These are phyloP conservation scores for Draba incana DNA, from an alignment of 345 rosid species.

Conservation along the genomic window DNA sequence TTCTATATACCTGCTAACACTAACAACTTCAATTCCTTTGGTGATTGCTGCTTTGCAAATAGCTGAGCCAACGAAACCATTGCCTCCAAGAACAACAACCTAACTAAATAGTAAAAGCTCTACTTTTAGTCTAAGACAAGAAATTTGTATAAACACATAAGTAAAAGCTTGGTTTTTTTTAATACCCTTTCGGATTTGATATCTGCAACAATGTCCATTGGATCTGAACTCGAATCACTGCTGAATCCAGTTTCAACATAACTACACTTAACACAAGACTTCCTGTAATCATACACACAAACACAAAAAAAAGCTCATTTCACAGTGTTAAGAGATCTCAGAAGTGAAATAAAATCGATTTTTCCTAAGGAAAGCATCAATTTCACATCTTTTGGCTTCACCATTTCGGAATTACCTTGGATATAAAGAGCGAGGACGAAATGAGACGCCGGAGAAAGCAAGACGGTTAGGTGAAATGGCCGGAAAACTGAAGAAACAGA, in stretches of 20 bases:
- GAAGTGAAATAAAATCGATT: no score
- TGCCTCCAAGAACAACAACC: constrained; percentile 61
- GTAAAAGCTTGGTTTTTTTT: neutral
- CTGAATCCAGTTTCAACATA: constrained; percentile 55
- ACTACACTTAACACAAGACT: constrained; percentile 62
- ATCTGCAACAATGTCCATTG: constrained; percentile 85
- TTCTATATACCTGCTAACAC: no score
- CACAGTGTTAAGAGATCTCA: neutral
- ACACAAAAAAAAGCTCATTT: neutral
- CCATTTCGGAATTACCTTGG: no score
- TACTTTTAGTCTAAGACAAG: constrained; percentile 15
- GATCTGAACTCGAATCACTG: constrained; percentile 50
- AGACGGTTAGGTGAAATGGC: no score
- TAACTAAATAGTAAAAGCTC: constrained; percentile 40
- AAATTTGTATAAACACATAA: constrained; percentile 16
- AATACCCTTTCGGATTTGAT: constrained; percentile 75
- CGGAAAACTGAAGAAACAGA: no score
- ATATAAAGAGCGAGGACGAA: no score
- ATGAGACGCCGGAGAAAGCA: no score
- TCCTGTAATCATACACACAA: constrained; percentile 42
- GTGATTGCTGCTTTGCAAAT: no score
- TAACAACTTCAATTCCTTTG: no score
- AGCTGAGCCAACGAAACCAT: no score
- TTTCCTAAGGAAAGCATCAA: no score
- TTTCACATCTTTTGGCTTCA: no score